phyloP scores from a whole-genome alignment of 768 basidiomycete genomes.

The Boletales sp. region DNA sequence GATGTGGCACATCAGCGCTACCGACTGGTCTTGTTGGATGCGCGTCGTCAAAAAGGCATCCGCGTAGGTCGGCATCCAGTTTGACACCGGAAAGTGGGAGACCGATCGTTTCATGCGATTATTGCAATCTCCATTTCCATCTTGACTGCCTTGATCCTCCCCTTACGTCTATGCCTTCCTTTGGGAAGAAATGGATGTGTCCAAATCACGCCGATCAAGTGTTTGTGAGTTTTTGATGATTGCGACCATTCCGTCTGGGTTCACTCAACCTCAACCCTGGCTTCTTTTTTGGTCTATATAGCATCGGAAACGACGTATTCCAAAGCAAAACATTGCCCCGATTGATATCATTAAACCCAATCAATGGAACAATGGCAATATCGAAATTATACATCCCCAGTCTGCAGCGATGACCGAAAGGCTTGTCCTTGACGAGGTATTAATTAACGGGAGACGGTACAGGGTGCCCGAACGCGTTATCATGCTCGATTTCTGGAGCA shows the following conservation, averaged over 20 bases:
- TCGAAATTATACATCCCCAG: slow-evolving; percentile 78
- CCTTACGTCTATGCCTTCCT: slow-evolving; percentile 76
- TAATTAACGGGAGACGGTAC: slow-evolving; percentile 87
- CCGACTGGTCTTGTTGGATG: slow-evolving; percentile 51
- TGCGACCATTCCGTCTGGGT: neutral
- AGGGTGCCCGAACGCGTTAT: slow-evolving; percentile 91
- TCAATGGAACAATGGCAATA: slow-evolving; percentile 87
- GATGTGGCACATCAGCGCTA: slow-evolving; percentile 79
- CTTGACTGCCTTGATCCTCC: slow-evolving; percentile 96
- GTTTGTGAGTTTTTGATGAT: slow-evolving; percentile 51
- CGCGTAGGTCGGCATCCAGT: slow-evolving; percentile 45
- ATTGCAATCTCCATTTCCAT: slow-evolving; percentile 94
- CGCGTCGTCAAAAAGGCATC: slow-evolving; percentile 51
- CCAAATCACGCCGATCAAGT: slow-evolving; percentile 92
- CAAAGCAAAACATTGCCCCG: slow-evolving; percentile 61
- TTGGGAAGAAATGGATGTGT: slow-evolving; percentile 97
- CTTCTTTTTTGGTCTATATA: slow-evolving; percentile 31
- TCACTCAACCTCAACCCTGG: neutral
- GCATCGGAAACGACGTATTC: slow-evolving; percentile 78
- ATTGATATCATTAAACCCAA: slow-evolving; percentile 74
- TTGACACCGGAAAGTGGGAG: slow-evolving; percentile 54
- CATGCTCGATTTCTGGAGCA: slow-evolving; percentile 94
- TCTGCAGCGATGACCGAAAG: slow-evolving; percentile 42
- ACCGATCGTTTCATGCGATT: slow-evolving; percentile 90
- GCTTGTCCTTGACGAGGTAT: slow-evolving; percentile 72